phyloP scores from a whole-genome alignment of 306 rosid species.

The Delonix regia region DNA sequence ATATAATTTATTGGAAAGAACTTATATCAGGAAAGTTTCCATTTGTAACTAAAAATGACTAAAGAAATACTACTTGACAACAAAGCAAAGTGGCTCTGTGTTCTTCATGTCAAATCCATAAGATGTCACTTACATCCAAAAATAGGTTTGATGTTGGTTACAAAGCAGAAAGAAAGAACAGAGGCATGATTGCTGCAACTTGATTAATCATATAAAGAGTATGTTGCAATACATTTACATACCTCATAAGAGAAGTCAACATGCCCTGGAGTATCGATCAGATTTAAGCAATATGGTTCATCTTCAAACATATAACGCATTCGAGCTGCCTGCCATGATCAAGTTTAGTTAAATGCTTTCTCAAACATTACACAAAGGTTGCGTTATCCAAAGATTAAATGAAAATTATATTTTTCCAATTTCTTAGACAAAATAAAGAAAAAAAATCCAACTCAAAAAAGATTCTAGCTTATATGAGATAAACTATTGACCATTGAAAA shows the following conservation, averaged over 20 bases:
- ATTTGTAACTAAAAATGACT: not conserved
- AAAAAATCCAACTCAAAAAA: not conserved
- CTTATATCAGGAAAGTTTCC: not conserved
- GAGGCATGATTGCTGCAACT: constrained; percentile 6
- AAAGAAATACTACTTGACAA: constrained; percentile 21
- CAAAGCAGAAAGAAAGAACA: constrained; percentile 2
- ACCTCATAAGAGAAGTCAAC: constrained; percentile 98
- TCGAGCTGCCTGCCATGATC: constrained; percentile 78
- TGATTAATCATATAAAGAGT: not conserved
- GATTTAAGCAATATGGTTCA: constrained; percentile 76
- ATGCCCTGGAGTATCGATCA: constrained; percentile 97
- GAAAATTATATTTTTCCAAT: constrained; percentile 12
- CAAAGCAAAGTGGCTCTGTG: constrained; percentile 2
- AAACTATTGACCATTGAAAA: not conserved
- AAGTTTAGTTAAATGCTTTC: constrained; percentile 33
- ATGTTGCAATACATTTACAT: constrained; percentile 22
- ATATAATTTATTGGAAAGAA: not conserved
- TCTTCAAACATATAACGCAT: constrained; percentile 70
- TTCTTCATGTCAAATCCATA: constrained; percentile 14
- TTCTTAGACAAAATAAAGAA: not conserved
- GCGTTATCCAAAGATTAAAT: not conserved
- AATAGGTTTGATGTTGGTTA: not conserved
- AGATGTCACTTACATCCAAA: constrained; percentile 14
- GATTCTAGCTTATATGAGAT: constrained; percentile 7
- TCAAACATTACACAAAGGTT: constrained; percentile 8